Base-by-base conservation (phyloP, 2,329 filamentous ascomycete species). In the Aspergillus tubingensis region DNA sequence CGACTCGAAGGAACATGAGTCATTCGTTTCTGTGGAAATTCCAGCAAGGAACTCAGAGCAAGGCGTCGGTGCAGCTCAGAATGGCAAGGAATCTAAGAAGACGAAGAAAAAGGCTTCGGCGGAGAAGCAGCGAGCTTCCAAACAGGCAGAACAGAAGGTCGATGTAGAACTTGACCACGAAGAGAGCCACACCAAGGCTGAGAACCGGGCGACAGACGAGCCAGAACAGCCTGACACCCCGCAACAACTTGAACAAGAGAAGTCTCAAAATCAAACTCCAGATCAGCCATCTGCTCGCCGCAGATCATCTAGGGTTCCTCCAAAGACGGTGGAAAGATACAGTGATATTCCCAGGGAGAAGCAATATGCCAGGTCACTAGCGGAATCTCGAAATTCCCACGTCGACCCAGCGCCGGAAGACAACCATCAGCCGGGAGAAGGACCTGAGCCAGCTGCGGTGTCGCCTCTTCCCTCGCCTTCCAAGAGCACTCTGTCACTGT, bases 401-500 rank as follows among this genome's bases (percentile, higher is more conserved):
- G 50, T 51, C 8, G 61, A 63, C 8, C 61, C 57, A 11, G 57
- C 55, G 10, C 59, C 55, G 6, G 59, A 62, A 17, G 59, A 65
- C 25, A 21, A 57, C 58, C 52, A 54, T 57, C 41, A 56, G 27
- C 53, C 61, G 58, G 61, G 54, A 58, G 59, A 57, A 49, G 51
- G 43, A 21, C 44, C 57, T n/a, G 57, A 60, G 10, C 53, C 50
- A n/a, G 56, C 55, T 32, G 41, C 62, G 10, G 62, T 72, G 23
- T 74, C 72, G n/a, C 71, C 73, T 21, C 64, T 70, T 8, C 67
- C 70, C 8, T 63, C 66, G 32, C 57, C 62, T 74, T 85, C 70
- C 25, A 69, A 71, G 58, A 68, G 65, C 11, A 84, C 86, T 0
- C 88, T 87, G 0, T 90, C 88, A 0, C 84, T 84, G 17, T 90